Percentiles rank a stretch among this genome's conserved stretches.
phyloP scores from a whole-genome alignment of 2,329 filamentous ascomycete species.

The Aspergillus thermomutatus region DNA sequence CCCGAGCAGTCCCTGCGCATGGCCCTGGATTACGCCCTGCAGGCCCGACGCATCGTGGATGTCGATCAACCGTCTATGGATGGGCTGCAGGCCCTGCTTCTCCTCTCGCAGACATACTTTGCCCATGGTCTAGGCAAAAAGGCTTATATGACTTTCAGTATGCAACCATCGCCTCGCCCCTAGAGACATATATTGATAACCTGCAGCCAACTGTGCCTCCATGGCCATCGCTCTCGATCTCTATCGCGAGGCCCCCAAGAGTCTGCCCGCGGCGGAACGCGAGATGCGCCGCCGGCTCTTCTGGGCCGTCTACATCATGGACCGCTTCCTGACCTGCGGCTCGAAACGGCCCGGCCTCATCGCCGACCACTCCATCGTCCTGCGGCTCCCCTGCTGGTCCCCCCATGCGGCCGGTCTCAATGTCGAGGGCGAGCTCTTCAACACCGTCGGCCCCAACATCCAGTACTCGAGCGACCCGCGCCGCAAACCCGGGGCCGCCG shows the following conservation, averaged over 20 bases:
- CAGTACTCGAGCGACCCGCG: constrained; percentile 67
- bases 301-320: constrained; percentile 84
- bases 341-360: constrained; percentile 80
- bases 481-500: constrained; percentile 71
- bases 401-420: constrained; percentile 59
- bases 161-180: neutral
- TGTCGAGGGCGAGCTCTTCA: constrained; percentile 76
- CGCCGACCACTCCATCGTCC: constrained; percentile 69
- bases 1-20: constrained; percentile 61
- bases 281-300: constrained; percentile 78
- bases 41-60: constrained; percentile 67
- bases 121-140: constrained; percentile 78
- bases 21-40: constrained; percentile 70
- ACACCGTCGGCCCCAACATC: constrained; percentile 72
- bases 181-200: neutral
- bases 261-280: constrained; percentile 64
- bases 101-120: constrained; percentile 72
- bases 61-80: constrained; percentile 79
- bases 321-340: constrained; percentile 77
- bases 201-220: constrained; percentile 66
- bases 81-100: constrained; percentile 68
- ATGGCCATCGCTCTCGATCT: constrained; percentile 82
- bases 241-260: constrained; percentile 68
- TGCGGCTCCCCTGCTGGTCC: constrained; percentile 73
- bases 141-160: constrained; percentile 82